Percentiles rank a stretch among this genome's conserved stretches.
phyloP scores from a whole-genome alignment of 2,329 filamentous ascomycete species.

The Beauveria sp. region DNA sequence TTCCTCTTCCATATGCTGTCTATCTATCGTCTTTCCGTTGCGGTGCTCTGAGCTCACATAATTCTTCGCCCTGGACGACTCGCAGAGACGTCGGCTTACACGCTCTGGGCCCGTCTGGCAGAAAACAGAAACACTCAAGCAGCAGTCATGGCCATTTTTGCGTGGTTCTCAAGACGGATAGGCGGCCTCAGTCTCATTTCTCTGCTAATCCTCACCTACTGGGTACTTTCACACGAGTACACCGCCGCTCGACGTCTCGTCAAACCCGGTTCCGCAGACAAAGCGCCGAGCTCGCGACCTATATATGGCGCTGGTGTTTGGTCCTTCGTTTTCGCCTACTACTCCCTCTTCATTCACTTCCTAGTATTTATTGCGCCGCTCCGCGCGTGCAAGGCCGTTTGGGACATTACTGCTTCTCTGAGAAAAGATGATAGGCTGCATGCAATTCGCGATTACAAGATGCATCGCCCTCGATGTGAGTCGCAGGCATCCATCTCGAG shows the following conservation, averaged over 20 bases:
- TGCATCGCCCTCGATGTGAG: slow-evolving; percentile 43
- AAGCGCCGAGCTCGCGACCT: slow-evolving; percentile 21
- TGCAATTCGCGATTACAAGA: slow-evolving; percentile 38
- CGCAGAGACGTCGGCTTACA: neutral
- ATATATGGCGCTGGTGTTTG: slow-evolving; percentile 38
- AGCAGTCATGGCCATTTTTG: slow-evolving; percentile 42
- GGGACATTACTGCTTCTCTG: slow-evolving; percentile 46
- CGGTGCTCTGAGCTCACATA: neutral
- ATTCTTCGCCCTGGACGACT: too few species aligned
- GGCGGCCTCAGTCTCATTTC: slow-evolving; percentile 48
- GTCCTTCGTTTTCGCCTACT: slow-evolving; percentile 53
- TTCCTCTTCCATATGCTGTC: too few species aligned
- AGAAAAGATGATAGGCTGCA: slow-evolving; percentile 37
- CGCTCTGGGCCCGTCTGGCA: neutral
- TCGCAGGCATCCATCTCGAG: slow-evolving; percentile 50
- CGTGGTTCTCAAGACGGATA: slow-evolving; percentile 45
- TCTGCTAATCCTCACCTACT: slow-evolving; percentile 43
- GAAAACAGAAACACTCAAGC: too few species aligned
- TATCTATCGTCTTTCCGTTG: neutral
- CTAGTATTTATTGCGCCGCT: slow-evolving; percentile 57
- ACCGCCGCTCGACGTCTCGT: slow-evolving; percentile 30
- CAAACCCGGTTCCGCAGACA: neutral
- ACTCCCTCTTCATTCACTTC: slow-evolving; percentile 57
- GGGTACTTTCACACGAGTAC: slow-evolving; percentile 45
- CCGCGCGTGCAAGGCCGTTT: slow-evolving; percentile 54